phyloP scores from a whole-genome alignment of 805 yeast species.

The Kazachstania psychrophila region DNA sequence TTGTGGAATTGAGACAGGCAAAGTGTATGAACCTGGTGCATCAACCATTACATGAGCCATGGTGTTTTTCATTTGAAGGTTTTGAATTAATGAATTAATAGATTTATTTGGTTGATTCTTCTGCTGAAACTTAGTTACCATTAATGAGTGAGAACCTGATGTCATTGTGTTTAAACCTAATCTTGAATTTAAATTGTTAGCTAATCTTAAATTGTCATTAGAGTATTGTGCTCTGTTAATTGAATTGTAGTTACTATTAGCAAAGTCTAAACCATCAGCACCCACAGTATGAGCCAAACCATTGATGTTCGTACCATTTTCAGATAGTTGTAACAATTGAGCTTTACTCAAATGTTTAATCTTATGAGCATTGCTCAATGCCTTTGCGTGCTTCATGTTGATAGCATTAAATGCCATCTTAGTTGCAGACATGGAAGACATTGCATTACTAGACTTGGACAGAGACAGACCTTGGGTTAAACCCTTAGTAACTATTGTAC shows the following conservation, averaged over 20 bases:
- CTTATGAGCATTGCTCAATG: not conserved
- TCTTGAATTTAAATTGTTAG: not conserved
- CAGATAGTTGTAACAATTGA: not conserved
- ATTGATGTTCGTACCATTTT: no score
- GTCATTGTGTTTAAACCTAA: not conserved
- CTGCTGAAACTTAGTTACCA: slow-evolving; percentile 3
- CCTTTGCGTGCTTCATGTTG: not conserved
- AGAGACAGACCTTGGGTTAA: slow-evolving; percentile 7
- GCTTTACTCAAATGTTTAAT: not conserved
- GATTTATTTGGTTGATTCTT: not conserved
- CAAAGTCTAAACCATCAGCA: no score
- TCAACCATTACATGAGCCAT: slow-evolving; percentile 20
- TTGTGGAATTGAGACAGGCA: slow-evolving; percentile 23
- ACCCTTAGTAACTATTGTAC: slow-evolving; percentile 20
- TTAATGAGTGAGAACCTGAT: not conserved
- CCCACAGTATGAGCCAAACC: no score
- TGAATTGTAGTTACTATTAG: not conserved
- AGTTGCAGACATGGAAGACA: no score
- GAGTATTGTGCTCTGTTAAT: not conserved
- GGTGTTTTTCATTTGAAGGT: slow-evolving; percentile 1
- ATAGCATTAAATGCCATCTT: not conserved
- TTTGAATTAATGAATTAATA: slow-evolving; percentile 1
- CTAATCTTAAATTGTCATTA: not conserved
- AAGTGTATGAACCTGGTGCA: slow-evolving; percentile 21
- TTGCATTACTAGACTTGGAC: slow-evolving; percentile 3